Evolutionary conservation across 1,284 basidiomycete species (phyloP).

Genomic region (Rhizopogon hawkerae): DNA sequence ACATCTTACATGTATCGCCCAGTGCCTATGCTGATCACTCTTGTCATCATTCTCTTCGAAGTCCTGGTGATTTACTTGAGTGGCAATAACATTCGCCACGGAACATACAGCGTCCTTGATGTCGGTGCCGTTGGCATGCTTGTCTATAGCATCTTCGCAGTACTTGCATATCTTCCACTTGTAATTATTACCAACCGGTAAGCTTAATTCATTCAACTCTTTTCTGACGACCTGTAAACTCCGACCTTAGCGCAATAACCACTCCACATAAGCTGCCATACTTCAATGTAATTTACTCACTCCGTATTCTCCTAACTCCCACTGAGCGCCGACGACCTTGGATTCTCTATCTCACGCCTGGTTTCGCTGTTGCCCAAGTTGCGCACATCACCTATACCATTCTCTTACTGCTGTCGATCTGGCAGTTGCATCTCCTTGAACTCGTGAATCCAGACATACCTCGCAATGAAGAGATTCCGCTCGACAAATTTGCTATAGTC

Average conservation of each 20-base stretch:
- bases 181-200: conserved; percentile 76
- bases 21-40: conserved; percentile 62
- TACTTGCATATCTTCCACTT: conserved; percentile 74
- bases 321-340: conserved; percentile 78
- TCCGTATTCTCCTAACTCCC: conserved; percentile 74
- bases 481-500: conserved; percentile 49
- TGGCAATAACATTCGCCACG: conserved; percentile 49
- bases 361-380: conserved; percentile 63
- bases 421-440: conserved; percentile 43
- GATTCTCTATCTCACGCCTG: conserved; percentile 78
- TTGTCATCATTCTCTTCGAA: conserved; percentile 27
- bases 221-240: background rate
- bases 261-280: conserved; percentile 78
- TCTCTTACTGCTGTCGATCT: conserved; percentile 58
- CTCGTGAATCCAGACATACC: conserved; percentile 24
- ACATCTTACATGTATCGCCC: background rate
- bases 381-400: conserved; percentile 61
- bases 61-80: conserved; percentile 41
- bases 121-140: conserved; percentile 58
- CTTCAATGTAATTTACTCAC: conserved; percentile 50
- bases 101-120: conserved; percentile 63
- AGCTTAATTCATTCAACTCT: conserved; percentile 13
- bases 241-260: conserved; percentile 60
- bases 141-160: conserved; percentile 55
- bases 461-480: conserved; percentile 29